phyloP scores from a whole-genome alignment of 2,329 filamentous ascomycete genomes.

The Alternaria solani region DNA sequence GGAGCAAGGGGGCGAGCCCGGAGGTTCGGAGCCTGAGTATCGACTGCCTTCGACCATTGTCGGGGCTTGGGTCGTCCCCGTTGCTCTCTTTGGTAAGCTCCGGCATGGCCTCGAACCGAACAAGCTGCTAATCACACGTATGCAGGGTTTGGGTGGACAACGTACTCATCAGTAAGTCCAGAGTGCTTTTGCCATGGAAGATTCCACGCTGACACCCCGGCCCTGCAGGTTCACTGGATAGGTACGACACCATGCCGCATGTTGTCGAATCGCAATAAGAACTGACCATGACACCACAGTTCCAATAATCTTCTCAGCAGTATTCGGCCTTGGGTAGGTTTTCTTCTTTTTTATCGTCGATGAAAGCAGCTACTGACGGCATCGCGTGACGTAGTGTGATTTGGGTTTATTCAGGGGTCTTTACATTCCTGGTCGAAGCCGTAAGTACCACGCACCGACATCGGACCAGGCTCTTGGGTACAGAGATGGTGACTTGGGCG shows the following conservation, averaged over 20 bases:
- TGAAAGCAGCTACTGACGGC: slow-evolving; percentile 41
- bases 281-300: slow-evolving; percentile 52
- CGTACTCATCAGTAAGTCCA: slow-evolving; percentile 75
- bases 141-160: slow-evolving; percentile 80
- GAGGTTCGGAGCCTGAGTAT: slow-evolving; percentile 82
- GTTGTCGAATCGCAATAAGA: slow-evolving; percentile 36
- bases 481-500: slow-evolving; percentile 33
- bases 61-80: slow-evolving; percentile 79
- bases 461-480: slow-evolving; percentile 30
- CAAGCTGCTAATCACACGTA: slow-evolving; percentile 38
- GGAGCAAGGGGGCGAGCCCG: slow-evolving; percentile 60
- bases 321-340: slow-evolving; percentile 57
- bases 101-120: slow-evolving; percentile 33
- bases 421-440: slow-evolving; percentile 81
- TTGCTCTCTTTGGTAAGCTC: slow-evolving; percentile 77
- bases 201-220: slow-evolving; percentile 39
- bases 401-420: slow-evolving; percentile 82
- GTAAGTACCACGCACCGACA: slow-evolving; percentile 47
- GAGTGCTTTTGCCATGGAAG: slow-evolving; percentile 62
- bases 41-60: slow-evolving; percentile 72
- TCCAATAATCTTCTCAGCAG: slow-evolving; percentile 58
- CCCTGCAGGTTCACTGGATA: slow-evolving; percentile 59
- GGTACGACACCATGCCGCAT: slow-evolving; percentile 48
- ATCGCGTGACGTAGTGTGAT: slow-evolving; percentile 65
- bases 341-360: slow-evolving; percentile 31